Evolutionary conservation across 2,329 filamentous ascomycete genomes (phyloP).

Genomic region (Diaporthe eres): DNA sequence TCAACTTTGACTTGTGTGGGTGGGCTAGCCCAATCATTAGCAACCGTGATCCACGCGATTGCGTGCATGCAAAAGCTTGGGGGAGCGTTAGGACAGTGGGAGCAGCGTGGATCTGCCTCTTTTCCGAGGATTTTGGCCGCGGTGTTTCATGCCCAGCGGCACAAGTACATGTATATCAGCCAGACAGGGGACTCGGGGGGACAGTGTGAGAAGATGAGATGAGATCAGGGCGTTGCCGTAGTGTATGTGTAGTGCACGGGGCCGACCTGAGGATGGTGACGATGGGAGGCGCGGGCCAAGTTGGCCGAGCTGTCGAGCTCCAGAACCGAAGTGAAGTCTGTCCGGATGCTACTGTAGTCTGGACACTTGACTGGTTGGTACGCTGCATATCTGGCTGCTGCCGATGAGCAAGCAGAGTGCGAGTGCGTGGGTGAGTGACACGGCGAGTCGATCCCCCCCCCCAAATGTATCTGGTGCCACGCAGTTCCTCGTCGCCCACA

Average conservation of each 20-base stretch:
- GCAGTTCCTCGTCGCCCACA: slow-evolving; percentile 9
- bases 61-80: slow-evolving; percentile 11
- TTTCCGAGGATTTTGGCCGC: not conserved
- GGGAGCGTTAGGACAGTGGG: not conserved
- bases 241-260: not conserved
- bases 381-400: slow-evolving; percentile 20
- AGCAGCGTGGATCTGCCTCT: slow-evolving; percentile 20
- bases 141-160: slow-evolving; percentile 25
- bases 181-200: slow-evolving; percentile 9
- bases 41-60: slow-evolving; percentile 30
- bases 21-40: slow-evolving; percentile 12
- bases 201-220: slow-evolving; percentile 27
- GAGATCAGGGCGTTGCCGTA: slow-evolving; percentile 17
- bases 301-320: slow-evolving; percentile 25
- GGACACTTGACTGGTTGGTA: slow-evolving; percentile 4
- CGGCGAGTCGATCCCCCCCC: slow-evolving; percentile 15
- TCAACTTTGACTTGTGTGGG: slow-evolving; percentile 29
- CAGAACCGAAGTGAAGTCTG: slow-evolving; percentile 23
- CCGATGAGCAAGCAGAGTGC: not conserved
- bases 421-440: slow-evolving; percentile 4
- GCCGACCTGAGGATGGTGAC: slow-evolving; percentile 1
- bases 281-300: slow-evolving; percentile 6
- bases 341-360: slow-evolving; percentile 10
- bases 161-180: not conserved
- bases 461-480: not conserved